Evolutionary conservation across 371 early-diverging fungal species (phyloP), one percentile per base, ranked within the genome.

Genomic region (Mucor plumbeus): DNA sequence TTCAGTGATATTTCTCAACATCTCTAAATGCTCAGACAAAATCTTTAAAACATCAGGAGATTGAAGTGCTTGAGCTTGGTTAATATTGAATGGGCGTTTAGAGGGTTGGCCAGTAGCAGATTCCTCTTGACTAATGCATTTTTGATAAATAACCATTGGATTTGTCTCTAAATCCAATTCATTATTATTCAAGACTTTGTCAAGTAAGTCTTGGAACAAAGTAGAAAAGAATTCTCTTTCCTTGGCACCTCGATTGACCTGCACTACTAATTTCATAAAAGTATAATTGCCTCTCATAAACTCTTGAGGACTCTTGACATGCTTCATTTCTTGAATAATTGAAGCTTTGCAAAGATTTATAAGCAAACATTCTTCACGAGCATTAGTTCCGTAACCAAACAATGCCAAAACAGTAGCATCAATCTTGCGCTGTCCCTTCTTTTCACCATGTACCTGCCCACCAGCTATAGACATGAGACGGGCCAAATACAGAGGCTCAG

Each of bases 321-420:
- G 90, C n/a, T 90, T 87, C 65, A 97, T 87, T 80, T 97, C 97
- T 70, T 94, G 88, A 44, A 90, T 85, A 75, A 99, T 97, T 21
- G 93, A 90, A 19, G 88, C 84, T 89, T 95, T 93, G 79, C 99
- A 94, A 61, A 99, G 80, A 72, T 94, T 95, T 63, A 99, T 89
- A 70, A 99, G 82, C 56, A 99, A 75, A 72, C 95, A 99, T 79
- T 99, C 99, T 72, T 99, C 99, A 33, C 99, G 88, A 10, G 89
- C 87, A 75, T 97, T 95, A 66, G 97, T 97, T 1, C 96, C 98
- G 78, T 95, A 96, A 3, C 97, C 97, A 79, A 94, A 99, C 59
- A 99, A 74, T 9, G 97, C 91, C 55, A 99, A 74, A 0, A 98
- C 93, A 0, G 94, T 92, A 4, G 92, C 86, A 70, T 97, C 97